Percentiles rank a stretch among this genome's conserved stretches.
phyloP scores from a whole-genome alignment of 495 filamentous ascomycete species.

The Neurospora sp. region DNA sequence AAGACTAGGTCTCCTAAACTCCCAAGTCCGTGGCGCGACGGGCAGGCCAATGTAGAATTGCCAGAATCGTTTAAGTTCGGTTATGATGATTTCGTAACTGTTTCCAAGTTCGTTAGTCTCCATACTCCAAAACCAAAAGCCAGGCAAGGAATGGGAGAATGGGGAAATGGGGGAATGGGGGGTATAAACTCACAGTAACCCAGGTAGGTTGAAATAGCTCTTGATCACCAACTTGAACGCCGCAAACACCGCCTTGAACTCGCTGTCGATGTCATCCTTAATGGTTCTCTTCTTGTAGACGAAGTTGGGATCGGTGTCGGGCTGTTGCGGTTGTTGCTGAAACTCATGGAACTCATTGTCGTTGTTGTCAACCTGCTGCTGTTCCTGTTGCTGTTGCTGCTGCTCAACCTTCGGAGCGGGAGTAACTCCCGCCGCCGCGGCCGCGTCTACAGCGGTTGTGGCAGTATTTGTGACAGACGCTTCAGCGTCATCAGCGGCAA shows the following conservation, averaged over 20 bases:
- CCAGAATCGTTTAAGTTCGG: slow-evolving; percentile 57
- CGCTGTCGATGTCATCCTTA: slow-evolving; percentile 50
- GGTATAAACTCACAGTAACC: slow-evolving; percentile 53
- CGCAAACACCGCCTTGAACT: slow-evolving; percentile 50
- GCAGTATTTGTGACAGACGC: slow-evolving; percentile 5
- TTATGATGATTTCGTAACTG: slow-evolving; percentile 45
- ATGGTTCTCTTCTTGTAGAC: slow-evolving; percentile 23
- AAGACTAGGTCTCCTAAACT: slow-evolving; percentile 41
- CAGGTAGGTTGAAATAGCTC: slow-evolving; percentile 61
- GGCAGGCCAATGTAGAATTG: slow-evolving; percentile 73
- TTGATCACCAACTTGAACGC: slow-evolving; percentile 55
- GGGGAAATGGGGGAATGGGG: background rate
- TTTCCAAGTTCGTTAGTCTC: no score
- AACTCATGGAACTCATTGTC: slow-evolving; percentile 25
- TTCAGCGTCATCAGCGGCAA: background rate
- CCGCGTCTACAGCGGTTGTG: slow-evolving; percentile 1
- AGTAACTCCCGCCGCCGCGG: background rate
- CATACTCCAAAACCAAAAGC: no score
- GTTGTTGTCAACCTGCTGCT: slow-evolving; percentile 12
- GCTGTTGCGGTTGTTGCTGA: slow-evolving; percentile 1
- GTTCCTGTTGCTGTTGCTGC: background rate
- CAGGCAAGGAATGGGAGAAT: no score
- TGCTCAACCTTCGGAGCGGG: background rate
- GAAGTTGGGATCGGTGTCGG: background rate
- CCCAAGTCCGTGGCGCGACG: slow-evolving; percentile 58